Evolutionary conservation across 2,329 filamentous ascomycete species (phyloP).

Genomic region (Fusarium sp.): DNA sequence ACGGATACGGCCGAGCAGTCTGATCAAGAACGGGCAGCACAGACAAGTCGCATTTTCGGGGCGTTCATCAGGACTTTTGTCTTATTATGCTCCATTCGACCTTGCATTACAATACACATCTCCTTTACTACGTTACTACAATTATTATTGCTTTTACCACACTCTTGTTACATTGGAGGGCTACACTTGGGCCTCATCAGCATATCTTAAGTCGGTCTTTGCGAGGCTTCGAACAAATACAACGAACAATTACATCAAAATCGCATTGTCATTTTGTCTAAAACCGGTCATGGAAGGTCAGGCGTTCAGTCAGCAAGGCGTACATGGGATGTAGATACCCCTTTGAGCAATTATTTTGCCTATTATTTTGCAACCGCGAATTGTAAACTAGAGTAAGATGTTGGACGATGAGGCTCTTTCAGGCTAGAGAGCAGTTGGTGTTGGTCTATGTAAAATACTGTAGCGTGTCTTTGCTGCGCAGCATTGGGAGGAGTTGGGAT

Average conservation of each 20-base stretch:
- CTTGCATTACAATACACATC: conserved; percentile 44
- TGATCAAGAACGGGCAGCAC: conserved; percentile 21
- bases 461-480: background rate
- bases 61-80: conserved; percentile 42
- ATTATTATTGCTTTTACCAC: conserved; percentile 42
- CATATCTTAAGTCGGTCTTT: conserved; percentile 17
- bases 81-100: conserved; percentile 40
- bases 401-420: background rate
- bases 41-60: conserved; percentile 44
- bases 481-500: background rate
- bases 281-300: background rate
- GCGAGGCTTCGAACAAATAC: conserved; percentile 5
- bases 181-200: conserved; percentile 19
- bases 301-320: conserved; percentile 20
- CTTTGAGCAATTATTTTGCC: conserved; percentile 4
- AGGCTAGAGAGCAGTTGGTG: background rate
- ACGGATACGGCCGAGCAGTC: conserved; percentile 38
- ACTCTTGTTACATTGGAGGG: conserved; percentile 23
- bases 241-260: background rate
- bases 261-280: background rate
- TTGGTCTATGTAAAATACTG: conserved; percentile 17
- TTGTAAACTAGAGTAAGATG: conserved; percentile 16
- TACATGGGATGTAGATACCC: conserved; percentile 22
- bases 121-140: conserved; percentile 46
- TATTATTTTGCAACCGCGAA: background rate